Conservation (phyloP, 2,329 filamentous ascomycete species). For the Beauveria pseudobassiana region DNA sequence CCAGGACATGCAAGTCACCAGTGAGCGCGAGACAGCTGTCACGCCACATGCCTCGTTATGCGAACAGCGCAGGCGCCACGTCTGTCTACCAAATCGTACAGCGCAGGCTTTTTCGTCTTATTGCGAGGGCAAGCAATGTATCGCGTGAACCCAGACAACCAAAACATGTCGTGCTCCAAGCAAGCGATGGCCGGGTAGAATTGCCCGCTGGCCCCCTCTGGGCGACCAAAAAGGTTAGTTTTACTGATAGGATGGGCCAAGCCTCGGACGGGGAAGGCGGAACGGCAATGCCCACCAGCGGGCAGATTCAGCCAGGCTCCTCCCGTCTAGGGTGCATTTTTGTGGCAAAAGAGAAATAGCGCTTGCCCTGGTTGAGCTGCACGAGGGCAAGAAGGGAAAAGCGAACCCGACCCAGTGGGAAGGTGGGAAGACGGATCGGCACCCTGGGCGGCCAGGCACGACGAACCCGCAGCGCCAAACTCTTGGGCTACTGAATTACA, state of each 20-base stretch:
- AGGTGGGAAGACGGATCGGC: slow-evolving; percentile 9
- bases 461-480: slow-evolving; percentile 6
- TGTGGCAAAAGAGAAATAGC: no score
- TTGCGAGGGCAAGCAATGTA: neutral
- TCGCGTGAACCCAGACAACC: neutral
- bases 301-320: neutral
- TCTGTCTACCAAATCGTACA: no score
- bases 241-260: neutral
- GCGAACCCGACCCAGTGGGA: neutral
- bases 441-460: neutral
- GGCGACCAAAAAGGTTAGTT: neutral
- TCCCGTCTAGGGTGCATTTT: neutral
- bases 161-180: neutral
- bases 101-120: neutral
- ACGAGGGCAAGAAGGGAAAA: neutral
- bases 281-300: slow-evolving; percentile 1
- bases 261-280: slow-evolving; percentile 6
- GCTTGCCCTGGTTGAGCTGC: neutral
- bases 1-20: neutral
- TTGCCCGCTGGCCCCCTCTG: neutral
- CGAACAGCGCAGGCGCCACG: neutral
- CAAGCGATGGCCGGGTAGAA: neutral
- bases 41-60: neutral
- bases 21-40: neutral
- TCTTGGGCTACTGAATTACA: neutral